Base-by-base conservation (phyloP, 306 rosid species). In the Vigna mungo region DNA sequence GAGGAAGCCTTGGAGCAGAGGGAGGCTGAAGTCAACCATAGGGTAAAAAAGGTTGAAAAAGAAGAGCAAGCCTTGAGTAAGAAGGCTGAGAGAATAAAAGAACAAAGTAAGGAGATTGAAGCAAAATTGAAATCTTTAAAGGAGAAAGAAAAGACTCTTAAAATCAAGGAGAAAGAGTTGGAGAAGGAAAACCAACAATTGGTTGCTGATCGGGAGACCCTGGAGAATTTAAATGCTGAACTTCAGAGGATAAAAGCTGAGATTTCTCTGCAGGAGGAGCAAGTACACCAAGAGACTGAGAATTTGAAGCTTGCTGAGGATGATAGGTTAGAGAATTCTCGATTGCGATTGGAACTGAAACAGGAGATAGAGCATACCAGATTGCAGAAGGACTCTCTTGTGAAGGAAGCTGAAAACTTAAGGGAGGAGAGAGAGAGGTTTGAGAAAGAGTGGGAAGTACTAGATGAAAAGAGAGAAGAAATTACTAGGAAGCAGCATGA, bases 381-480 rank as follows among this genome's bases (percentile, higher is more conserved):
- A 78, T 80, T 54, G 80, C 94, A 78, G 82, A 86, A 82, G 65
- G 96, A 86, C 70, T 71, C 78, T 30, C 78, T 86, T 71, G 47
- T 49, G 71, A 82, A 85, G 73, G 96, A 95, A 89, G 76, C 86
- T 82, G 90, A 86, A 71, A 91, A 85, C 82, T 72, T 92, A 72
- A 90, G 78, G 87, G 92, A 86, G 78, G 96, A 92, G 72, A 88
- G 93, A 79, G 82, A 87, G 62, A 92, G 82, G 68, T 95, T 92
- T 77, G 97, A 90, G 86, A 90, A 85, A 86, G 97, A 95, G 80
- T 89, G 97, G 96, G 97, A 89, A 74, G 90, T 78, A 41, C 76
- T 95, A 83, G 97, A 92, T 84, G 90, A 88, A 76, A 95, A 82
- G 85, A 90, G 86, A 76, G 63, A 88, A 76, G 84, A 86, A 83